Percentiles rank a stretch among this genome's conserved stretches.
phyloP scores from a whole-genome alignment of 1,139 yeast genomes.

The Geotrichum australiense region DNA sequence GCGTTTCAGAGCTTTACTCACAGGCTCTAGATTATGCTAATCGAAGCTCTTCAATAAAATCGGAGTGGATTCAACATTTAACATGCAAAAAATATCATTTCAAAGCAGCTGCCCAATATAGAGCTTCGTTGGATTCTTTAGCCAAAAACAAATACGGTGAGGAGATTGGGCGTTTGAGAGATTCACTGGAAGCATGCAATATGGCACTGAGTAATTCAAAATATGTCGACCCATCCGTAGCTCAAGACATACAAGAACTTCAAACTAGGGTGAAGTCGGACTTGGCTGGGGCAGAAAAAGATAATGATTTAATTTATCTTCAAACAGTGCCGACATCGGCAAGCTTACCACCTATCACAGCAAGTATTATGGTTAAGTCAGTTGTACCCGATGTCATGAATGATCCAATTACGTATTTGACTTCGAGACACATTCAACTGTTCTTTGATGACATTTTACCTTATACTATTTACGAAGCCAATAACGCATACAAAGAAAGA shows the following conservation, averaged over 20 bases:
- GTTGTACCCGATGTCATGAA: slow-evolving; percentile 37
- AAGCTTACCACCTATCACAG: slow-evolving; percentile 41
- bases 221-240: slow-evolving; percentile 40
- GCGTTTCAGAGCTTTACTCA: slow-evolving; percentile 53
- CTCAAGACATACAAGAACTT: slow-evolving; percentile 46
- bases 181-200: slow-evolving; percentile 37
- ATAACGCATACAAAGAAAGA: slow-evolving; percentile 63
- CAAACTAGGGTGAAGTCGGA: slow-evolving; percentile 40
- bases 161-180: slow-evolving; percentile 53
- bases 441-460: slow-evolving; percentile 61
- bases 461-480: slow-evolving; percentile 54
- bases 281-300: slow-evolving; percentile 58
- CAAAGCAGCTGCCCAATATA: slow-evolving; percentile 58
- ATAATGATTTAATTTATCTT: slow-evolving; percentile 72
- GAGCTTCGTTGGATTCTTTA: slow-evolving; percentile 48
- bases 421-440: slow-evolving; percentile 19
- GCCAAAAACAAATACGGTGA: slow-evolving; percentile 56
- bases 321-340: slow-evolving; percentile 50
- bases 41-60: slow-evolving; percentile 45
- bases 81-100: slow-evolving; percentile 57
- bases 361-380: slow-evolving; percentile 49
- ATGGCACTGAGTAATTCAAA: slow-evolving; percentile 26
- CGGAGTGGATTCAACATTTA: slow-evolving; percentile 61
- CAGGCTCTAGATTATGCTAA: slow-evolving; percentile 42
- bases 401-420: slow-evolving; percentile 18